phyloP scores from a whole-genome alignment of 305 asterid genomes.

The Rubia balearica region DNA sequence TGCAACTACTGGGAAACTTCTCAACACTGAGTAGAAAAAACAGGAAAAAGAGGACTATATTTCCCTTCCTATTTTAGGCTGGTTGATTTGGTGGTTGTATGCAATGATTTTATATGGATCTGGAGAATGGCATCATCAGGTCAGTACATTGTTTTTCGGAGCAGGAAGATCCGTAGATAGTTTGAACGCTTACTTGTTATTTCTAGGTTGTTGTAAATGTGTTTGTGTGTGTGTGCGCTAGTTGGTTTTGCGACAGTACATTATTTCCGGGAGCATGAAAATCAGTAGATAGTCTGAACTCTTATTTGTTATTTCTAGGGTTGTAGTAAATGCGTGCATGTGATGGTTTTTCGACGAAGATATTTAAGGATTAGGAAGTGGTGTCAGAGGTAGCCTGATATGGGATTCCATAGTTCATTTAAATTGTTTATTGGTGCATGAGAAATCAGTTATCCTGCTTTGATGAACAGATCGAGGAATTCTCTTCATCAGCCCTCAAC shows the following conservation, averaged over 20 bases:
- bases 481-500: conserved; percentile 8
- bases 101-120: neutral
- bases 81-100: too few relatives aligned
- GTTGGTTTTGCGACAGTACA: too few relatives aligned
- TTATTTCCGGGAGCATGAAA: too few relatives aligned
- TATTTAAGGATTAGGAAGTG: neutral
- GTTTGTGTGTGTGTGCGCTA: too few relatives aligned
- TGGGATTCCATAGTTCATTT: neutral
- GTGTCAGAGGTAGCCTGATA: neutral
- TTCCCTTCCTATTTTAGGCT: too few relatives aligned
- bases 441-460: too few relatives aligned
- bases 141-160: neutral
- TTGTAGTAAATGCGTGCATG: too few relatives aligned
- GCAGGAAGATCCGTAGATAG: neutral
- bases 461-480: conserved; percentile 18
- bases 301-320: too few relatives aligned
- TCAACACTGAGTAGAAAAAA: neutral
- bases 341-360: too few relatives aligned
- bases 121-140: neutral
- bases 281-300: too few relatives aligned
- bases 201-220: too few relatives aligned
- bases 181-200: too few relatives aligned
- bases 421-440: neutral
- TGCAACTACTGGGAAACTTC: neutral
- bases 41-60: neutral